Evolutionary conservation across 306 rosid species (phyloP).

Genomic region (Prunus mira): DNA sequence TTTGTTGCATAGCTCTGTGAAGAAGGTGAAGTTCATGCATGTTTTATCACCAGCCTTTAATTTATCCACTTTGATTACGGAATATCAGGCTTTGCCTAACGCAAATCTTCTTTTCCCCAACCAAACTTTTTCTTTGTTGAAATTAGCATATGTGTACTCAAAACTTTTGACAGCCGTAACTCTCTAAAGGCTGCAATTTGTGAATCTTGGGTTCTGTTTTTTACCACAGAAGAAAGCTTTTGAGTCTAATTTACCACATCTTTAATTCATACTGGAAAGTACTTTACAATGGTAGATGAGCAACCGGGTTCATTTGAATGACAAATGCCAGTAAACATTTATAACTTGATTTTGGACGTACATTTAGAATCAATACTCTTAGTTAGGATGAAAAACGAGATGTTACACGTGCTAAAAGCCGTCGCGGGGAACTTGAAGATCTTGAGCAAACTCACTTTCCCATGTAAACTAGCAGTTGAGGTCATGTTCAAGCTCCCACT

Average conservation of each 20-base stretch:
- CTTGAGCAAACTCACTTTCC: slow-evolving; percentile 38
- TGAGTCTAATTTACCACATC: too few species aligned
- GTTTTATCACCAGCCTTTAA: not conserved
- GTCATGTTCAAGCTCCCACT: slow-evolving; percentile 35
- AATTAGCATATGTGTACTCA: not conserved
- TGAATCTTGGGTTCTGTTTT: not conserved
- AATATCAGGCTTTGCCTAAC: not conserved
- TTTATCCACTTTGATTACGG: not conserved
- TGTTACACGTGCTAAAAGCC: slow-evolving; percentile 29
- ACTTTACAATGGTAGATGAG: not conserved
- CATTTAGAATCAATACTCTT: slow-evolving; percentile 27
- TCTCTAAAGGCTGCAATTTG: too few species aligned
- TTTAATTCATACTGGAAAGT: too few species aligned
- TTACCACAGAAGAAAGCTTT: not conserved
- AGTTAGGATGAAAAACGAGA: slow-evolving; percentile 20
- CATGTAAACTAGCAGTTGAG: slow-evolving; percentile 28
- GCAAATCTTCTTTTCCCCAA: not conserved
- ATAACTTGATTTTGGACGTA: slow-evolving; percentile 36
- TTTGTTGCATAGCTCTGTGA: not conserved
- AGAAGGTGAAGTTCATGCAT: slow-evolving; percentile 16
- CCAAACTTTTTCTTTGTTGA: not conserved
- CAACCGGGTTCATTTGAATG: not conserved
- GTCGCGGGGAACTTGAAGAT: slow-evolving; percentile 38
- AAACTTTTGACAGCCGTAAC: too few species aligned
- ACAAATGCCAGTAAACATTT: not conserved